Base-by-base conservation (phyloP, 441 rosid genomes). In the Adansonia gregorii region DNA sequence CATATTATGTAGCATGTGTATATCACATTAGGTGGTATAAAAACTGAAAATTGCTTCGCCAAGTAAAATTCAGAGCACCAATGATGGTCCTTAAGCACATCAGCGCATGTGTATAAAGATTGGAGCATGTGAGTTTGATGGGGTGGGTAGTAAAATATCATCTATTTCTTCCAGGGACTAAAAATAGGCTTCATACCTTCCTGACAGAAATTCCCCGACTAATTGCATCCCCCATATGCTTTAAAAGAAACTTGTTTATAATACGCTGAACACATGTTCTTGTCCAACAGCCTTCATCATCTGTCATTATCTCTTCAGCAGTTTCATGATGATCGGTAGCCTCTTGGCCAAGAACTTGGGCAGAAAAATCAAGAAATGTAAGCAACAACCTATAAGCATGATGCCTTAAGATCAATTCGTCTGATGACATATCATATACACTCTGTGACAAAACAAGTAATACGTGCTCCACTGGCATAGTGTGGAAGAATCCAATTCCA, bases 401-500 rank as follows among this genome's bases (percentile, higher is more conserved):
- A 70, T 89, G 90, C 90, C 97, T 91, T 83, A 94, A 82, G 75
- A 89, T 90, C 77, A 89, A 72, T 39, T 90, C 93, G 41, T 89
- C 92, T 31, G 98, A 93, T 20, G 98, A 90, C 89, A 97, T 78
- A 83, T 93, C 89, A 80, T 88, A 82, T 41, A 90, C 89, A 78
- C 91, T 88, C 67, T 97, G 98, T 6, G 99, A 94, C 86, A 94
- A 83, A 84, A 97, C 77, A 75, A 91, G 83, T 81, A 86, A 77
- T 6, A 88, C 85, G 35, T 93, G 92, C 83, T 91, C 94, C 86
- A 83, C 89, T 43, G 82, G 82, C 46, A 87, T 63, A 70, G 86
- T 82, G 51, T 43, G 51, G 85, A 93, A 97, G 76, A 89, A 87
- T 68, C 83, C 84, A 63, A 82, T 75, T 65, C 84, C 77, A 81